These are phyloP conservation scores for Nadsonia starkeyi-henricii DNA, from an alignment of 1,139 yeast genomes.

Conservation along the genomic window DNA sequence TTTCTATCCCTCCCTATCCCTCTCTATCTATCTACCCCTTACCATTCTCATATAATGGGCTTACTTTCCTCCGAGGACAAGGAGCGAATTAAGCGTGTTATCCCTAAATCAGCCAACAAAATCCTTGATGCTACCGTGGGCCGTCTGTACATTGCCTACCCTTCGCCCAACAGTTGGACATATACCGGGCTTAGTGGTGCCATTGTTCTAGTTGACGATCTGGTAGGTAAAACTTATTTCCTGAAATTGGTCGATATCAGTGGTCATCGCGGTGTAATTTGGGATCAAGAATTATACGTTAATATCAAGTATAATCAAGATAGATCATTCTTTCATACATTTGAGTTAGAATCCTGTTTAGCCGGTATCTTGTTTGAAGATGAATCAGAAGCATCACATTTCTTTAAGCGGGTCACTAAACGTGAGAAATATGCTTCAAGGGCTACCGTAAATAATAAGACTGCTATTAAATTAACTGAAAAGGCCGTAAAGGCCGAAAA, in stretches of 20 bases:
- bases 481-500: slow-evolving; percentile 28
- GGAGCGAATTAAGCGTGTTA: slow-evolving; percentile 72
- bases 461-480: slow-evolving; percentile 55
- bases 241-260: slow-evolving; percentile 72
- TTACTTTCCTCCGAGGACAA: slow-evolving; percentile 58
- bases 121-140: slow-evolving; percentile 87
- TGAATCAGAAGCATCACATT: slow-evolving; percentile 74
- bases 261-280: slow-evolving; percentile 73
- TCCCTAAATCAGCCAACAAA: slow-evolving; percentile 81
- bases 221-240: slow-evolving; percentile 88
- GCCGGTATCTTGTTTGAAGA: slow-evolving; percentile 89
- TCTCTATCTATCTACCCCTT: too few relatives aligned
- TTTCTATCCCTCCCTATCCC: too few relatives aligned
- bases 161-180: slow-evolving; percentile 68
- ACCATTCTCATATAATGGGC: slow-evolving; percentile 32
- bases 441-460: slow-evolving; percentile 71
- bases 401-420: slow-evolving; percentile 59
- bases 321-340: slow-evolving; percentile 84
- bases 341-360: slow-evolving; percentile 81
- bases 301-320: slow-evolving; percentile 86
- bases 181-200: slow-evolving; percentile 89
- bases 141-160: slow-evolving; percentile 76
- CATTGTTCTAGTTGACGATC: slow-evolving; percentile 71
- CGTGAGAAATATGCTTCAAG: slow-evolving; percentile 76
- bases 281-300: slow-evolving; percentile 94